Evolutionary conservation across 352 stramenopile species (phyloP).

Genomic region (Poterioochromonas sp.): DNA sequence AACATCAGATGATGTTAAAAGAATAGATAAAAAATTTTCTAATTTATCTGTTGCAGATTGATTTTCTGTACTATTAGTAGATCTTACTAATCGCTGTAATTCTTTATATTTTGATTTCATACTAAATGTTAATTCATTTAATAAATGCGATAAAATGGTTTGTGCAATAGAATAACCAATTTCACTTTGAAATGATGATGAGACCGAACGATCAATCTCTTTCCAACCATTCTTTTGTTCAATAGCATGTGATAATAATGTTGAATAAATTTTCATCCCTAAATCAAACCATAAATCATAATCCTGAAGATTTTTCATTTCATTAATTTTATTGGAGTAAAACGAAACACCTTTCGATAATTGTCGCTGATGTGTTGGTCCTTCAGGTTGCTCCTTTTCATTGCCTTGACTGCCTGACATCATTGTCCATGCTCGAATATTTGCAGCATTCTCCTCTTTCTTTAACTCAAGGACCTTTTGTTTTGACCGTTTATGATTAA

Average conservation of each 20-base stretch:
- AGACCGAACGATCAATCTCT: conserved; percentile 13
- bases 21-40: conserved; percentile 31
- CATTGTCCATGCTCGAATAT: not conserved
- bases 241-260: conserved; percentile 24
- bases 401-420: not conserved
- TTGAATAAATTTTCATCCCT: conserved; percentile 34
- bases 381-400: not conserved
- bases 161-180: conserved; percentile 9
- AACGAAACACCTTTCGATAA: not conserved
- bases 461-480: too few relatives aligned
- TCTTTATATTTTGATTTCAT: conserved; percentile 26
- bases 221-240: conserved; percentile 6
- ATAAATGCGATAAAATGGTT: conserved; percentile 12
- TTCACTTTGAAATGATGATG: not conserved
- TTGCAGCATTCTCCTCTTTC: not conserved
- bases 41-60: not conserved
- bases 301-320: not conserved
- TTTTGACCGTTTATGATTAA: not conserved
- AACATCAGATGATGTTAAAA: conserved; percentile 1
- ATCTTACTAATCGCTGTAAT: conserved; percentile 19
- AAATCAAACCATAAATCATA: conserved; percentile 27
- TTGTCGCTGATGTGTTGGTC: not conserved
- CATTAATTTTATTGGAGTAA: not conserved
- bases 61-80: not conserved
- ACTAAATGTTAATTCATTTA: conserved; percentile 31